Conservation (phyloP, 169 alveolate species). For the Cryptosporidium xiaoi region DNA sequence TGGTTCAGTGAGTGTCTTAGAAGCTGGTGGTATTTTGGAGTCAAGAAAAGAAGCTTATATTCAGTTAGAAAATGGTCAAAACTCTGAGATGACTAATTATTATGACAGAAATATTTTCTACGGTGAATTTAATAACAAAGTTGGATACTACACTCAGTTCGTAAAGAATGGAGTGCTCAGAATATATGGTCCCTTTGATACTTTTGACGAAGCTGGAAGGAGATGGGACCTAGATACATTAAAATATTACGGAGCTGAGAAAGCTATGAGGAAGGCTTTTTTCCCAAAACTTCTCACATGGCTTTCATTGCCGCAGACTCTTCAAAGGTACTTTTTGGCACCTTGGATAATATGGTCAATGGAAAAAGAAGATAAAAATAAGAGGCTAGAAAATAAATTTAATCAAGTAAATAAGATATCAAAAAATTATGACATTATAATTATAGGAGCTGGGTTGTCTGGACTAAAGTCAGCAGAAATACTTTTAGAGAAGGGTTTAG, state of each 20-base stretch:
- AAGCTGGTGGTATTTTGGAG: conserved; percentile 64
- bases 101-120: conserved; percentile 64
- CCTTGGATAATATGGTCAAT: conserved; percentile 73
- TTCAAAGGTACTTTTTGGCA: conserved; percentile 67
- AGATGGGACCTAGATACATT: conserved; percentile 72
- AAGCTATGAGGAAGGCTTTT: conserved; percentile 61
- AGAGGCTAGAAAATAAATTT: conserved; percentile 13
- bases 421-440: conserved; percentile 39
- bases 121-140: conserved; percentile 34
- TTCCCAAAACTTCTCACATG: conserved; percentile 65
- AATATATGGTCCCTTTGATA: conserved; percentile 69
- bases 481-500: conserved; percentile 16
- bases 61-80: conserved; percentile 23
- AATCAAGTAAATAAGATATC: conserved; percentile 16
- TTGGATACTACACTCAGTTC: conserved; percentile 68
- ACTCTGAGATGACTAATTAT: conserved; percentile 4
- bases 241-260: conserved; percentile 69
- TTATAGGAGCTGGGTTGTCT: conserved; percentile 65
- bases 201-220: conserved; percentile 74
- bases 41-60: conserved; percentile 48
- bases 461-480: conserved; percentile 62
- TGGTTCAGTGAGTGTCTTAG: conserved; percentile 53
- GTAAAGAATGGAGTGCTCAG: conserved; percentile 60
- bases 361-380: conserved; percentile 40
- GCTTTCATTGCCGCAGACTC: conserved; percentile 67